These are phyloP conservation scores for Leptoxyphium fumago DNA, from an alignment of 2,329 filamentous ascomycete species.

Conservation along the genomic window DNA sequence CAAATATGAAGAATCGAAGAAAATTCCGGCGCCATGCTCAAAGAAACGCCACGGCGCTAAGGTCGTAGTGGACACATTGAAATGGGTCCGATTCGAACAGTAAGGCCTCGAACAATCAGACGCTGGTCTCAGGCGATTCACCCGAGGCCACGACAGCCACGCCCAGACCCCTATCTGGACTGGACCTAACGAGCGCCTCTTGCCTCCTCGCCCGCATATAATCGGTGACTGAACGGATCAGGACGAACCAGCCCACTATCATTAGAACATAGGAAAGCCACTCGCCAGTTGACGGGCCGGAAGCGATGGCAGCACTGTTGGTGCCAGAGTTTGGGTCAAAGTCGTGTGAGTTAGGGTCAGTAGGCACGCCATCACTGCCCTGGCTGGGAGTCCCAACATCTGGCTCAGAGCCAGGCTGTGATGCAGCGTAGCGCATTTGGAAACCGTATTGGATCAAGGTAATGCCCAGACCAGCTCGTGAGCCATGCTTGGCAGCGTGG, in stretches of 20 bases:
- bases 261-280: constrained; percentile 88
- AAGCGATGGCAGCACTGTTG: constrained; percentile 21
- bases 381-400: constrained; percentile 8
- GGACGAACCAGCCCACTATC: constrained; percentile 95
- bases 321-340: constrained; percentile 63
- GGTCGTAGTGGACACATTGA: too few relatives aligned
- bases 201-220: constrained; percentile 78
- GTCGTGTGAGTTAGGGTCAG: constrained; percentile 78
- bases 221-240: constrained; percentile 86
- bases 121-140: constrained; percentile 56
- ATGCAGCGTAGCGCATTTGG: constrained; percentile 56
- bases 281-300: constrained; percentile 57
- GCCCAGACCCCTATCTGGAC: constrained; percentile 72
- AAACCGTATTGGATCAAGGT: constrained; percentile 95
- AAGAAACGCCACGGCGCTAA: too few relatives aligned
- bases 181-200: constrained; percentile 84
- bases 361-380: constrained; percentile 40
- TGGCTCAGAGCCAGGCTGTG: constrained; percentile 13
- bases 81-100: too few relatives aligned
- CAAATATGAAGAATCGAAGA: too few relatives aligned
- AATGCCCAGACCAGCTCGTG: constrained; percentile 82
- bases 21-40: too few relatives aligned
- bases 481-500: constrained; percentile 95
- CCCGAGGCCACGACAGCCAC: constrained; percentile 77
- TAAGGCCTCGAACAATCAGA: constrained; percentile 14